phyloP scores from a whole-genome alignment of 2,329 filamentous ascomycete genomes.

The Penicillium freii region DNA sequence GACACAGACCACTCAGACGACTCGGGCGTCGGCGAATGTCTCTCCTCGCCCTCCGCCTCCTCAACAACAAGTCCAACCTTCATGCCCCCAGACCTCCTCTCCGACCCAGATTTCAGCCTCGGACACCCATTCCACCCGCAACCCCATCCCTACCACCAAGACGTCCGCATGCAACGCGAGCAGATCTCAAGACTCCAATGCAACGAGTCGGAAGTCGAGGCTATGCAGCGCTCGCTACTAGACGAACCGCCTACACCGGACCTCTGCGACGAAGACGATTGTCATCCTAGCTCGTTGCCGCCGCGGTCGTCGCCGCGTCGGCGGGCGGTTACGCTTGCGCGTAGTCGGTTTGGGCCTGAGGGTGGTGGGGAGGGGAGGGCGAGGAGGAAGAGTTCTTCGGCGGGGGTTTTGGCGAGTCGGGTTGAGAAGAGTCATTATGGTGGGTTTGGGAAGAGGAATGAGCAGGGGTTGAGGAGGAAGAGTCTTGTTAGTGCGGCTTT shows the following conservation, averaged over 20 bases:
- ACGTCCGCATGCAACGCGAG: conserved; percentile 39
- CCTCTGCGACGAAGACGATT: conserved; percentile 30
- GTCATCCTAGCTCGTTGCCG: conserved; percentile 41
- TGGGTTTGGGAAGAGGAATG: conserved; percentile 31
- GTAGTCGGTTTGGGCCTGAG: conserved; percentile 31
- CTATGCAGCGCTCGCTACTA: conserved; percentile 22
- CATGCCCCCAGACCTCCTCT: conserved; percentile 26
- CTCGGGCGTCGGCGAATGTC: conserved; percentile 35
- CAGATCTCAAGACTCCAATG: conserved; percentile 43
- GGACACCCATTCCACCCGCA: neutral
- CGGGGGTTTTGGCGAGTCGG: conserved; percentile 27
- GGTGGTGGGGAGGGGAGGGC: conserved; percentile 12
- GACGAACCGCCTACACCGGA: neutral
- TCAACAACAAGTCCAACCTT: conserved; percentile 33
- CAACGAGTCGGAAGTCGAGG: conserved; percentile 36
- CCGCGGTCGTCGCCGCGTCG: conserved; percentile 34
- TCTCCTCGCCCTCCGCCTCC: conserved; percentile 60
- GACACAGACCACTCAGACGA: conserved; percentile 37
- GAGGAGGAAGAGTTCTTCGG: conserved; percentile 32
- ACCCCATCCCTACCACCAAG: conserved; percentile 13
- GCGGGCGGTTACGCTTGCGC: conserved; percentile 28
- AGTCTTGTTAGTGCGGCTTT: conserved; percentile 41
- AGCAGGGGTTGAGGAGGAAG: conserved; percentile 38
- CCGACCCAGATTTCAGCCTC: neutral
- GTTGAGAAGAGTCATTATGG: conserved; percentile 36